Base-by-base conservation (phyloP, 1,284 basidiomycete species). In the Cutaneotrichosporon sp. region DNA sequence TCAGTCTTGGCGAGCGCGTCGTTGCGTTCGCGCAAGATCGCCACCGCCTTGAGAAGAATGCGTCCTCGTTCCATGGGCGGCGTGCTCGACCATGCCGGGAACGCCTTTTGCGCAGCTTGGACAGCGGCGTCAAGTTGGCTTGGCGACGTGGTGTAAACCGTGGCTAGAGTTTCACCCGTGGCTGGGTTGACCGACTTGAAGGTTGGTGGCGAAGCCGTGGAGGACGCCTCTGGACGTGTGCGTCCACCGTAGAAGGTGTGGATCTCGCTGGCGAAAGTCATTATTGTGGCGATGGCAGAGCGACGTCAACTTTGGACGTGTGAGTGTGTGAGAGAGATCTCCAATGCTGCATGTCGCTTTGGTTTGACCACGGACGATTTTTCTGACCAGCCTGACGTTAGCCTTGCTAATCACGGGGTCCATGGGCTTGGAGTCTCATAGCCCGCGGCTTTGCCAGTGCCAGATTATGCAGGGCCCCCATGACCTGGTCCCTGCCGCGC, bases 211-310 rank as follows among this genome's bases (percentile, higher is more conserved):
- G 44, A 40, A 4, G 42, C 26, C n/a, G 44, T n/a, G 18, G 26
- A n/a, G 9, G 48, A 51, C 15, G 49, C 14, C 26, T 43, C 52
- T 8, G 57, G 53, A 22, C 53, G 57, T 1, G 51, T 26, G 17
- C 18, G 10, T 13, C 57, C 57, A 38, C 39, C 53, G 48, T 59
- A 59, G 41, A 55, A 59, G 15, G 54, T 53, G 51, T 59, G 51
- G 48, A 59, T 55, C 23, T 59, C 51, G 7, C 26, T 42, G 4
- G 23, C 48, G 21, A 55, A 55, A 9, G 57, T 55, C 57, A 59
- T 59, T 34, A 35, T 21, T 7, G 13, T 40, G 17, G 38, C 17
- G 38, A 38, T n/a, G n/a, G n/a, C n/a, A n/a, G n/a, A n/a, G 26
- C 26, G 26, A 30, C 10, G 26, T 30, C 26, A n/a, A n/a, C n/a